Base-by-base conservation (phyloP, 257 asterid species). In the Jaltomata sinuosa region DNA sequence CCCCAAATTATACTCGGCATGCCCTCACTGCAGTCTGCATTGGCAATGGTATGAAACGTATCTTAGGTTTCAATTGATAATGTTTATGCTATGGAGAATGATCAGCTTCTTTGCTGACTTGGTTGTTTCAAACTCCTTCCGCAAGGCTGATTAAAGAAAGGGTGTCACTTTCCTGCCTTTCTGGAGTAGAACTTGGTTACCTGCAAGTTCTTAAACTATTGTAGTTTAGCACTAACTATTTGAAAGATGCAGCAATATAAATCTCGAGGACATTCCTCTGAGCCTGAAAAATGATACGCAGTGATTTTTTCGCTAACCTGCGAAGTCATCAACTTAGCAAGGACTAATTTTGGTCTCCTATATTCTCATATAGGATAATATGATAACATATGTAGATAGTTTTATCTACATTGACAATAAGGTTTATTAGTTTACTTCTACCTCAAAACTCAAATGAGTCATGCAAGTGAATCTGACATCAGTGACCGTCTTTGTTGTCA, bases 1-100 rank as follows among this genome's bases (percentile, higher is more conserved):
- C 97, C 84, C 98, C 94, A 50, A 94, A 92, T 86, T 93, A 91
- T 80, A 92, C 96, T 65, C 95, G 98, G 11, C 98, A 94, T 93
- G 98, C 99, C 85, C 93, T 95, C 79, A 91, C 92, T 78, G 80
- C 94, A 21, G 91, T 96, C 88, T 92, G 93, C 74, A 86, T 95
- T 83, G 97, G 95, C 87, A 97, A 94, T 61, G 98, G 98, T 94
- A 93, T 9, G 87, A 83, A 81, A 29, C 34, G 45, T 47, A 1
- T 11, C 42, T 32, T 53, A 21, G 47, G 27, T 15, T 32, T 85
- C 40, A 21, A 34, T 82, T 10, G 40, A 11, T 22, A 14, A 74
- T 86, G 7, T 61, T 45, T 14, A 32, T 68, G 67, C 52, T 49
- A 61, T 15, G 52, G 29, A 50, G n/a, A 67, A 21, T 25, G 27